Percentiles rank a stretch among this genome's conserved stretches.
Conservation (phyloP, 2,329 filamentous ascomycete species). For the Shiraia sp. region DNA sequence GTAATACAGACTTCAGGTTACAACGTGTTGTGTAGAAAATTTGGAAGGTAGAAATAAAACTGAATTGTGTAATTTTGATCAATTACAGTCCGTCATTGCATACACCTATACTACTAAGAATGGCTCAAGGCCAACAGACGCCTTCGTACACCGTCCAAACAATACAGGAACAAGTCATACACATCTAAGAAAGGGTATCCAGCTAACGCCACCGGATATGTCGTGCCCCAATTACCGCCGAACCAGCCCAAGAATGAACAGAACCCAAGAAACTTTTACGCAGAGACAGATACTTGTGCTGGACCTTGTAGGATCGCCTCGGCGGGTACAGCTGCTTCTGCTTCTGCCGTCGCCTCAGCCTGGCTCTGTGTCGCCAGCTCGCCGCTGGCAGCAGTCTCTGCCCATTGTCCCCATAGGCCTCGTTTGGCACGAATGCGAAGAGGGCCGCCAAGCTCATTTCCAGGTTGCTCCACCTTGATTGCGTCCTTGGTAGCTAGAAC, state of each 20-base stretch:
- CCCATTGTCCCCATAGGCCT: constrained; percentile 97
- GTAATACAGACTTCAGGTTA: too few species aligned
- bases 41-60: too few species aligned
- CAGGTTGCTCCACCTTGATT: constrained; percentile 89
- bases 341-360: constrained; percentile 13
- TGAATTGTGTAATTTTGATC: too few species aligned
- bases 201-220: constrained; percentile 35
- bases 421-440: constrained; percentile 88
- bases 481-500: constrained; percentile 97
- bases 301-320: constrained; percentile 25
- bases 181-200: constrained; percentile 36
- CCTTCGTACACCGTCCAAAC: constrained; percentile 17
- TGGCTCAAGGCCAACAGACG: constrained; percentile 11
- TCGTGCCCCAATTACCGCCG: constrained; percentile 9
- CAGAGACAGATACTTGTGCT: constrained; percentile 24
- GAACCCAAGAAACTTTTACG: constrained; percentile 17
- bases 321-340: constrained; percentile 20
- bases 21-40: too few species aligned
- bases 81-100: too few species aligned
- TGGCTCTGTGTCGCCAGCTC: constrained; percentile 28
- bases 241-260: constrained; percentile 8
- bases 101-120: constrained; percentile 17
- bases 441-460: constrained; percentile 70
- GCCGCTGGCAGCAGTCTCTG: constrained; percentile 61
- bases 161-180: constrained; percentile 19